These are phyloP conservation scores for Leccinum boreale DNA, from an alignment of 768 basidiomycete genomes.

Conservation along the genomic window DNA sequence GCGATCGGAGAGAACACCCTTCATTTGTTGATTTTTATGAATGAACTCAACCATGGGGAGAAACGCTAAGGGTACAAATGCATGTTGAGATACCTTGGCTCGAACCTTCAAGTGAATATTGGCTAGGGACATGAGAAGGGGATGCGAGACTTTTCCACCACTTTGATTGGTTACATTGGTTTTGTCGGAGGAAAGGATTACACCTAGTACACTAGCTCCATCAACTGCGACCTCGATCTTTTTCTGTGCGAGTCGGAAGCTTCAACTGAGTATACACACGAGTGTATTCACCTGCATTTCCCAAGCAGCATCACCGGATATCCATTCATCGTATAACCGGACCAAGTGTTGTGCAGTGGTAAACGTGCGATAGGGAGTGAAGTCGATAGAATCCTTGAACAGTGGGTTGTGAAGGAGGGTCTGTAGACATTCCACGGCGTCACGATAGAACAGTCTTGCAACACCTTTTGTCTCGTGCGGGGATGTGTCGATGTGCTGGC, in stretches of 20 bases:
- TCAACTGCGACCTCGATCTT: not conserved
- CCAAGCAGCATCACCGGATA: slow-evolving; percentile 27
- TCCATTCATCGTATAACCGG: slow-evolving; percentile 19
- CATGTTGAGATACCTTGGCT: not conserved
- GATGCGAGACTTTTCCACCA: too few relatives aligned
- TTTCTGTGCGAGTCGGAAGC: not conserved
- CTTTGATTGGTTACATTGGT: not conserved
- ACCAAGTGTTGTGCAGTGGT: slow-evolving; percentile 2
- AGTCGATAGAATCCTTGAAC: slow-evolving; percentile 2
- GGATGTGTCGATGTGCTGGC: not conserved
- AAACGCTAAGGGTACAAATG: not conserved
- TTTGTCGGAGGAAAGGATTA: not conserved
- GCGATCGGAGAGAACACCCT: too few relatives aligned
- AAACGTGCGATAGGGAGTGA: slow-evolving; percentile 15
- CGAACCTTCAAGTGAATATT: not conserved
- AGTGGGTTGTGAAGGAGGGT: not conserved
- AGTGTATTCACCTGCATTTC: slow-evolving; percentile 18
- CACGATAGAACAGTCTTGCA: not conserved
- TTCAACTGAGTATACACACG: too few relatives aligned
- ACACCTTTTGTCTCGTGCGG: not conserved
- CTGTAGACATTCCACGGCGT: not conserved
- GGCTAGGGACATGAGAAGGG: not conserved
- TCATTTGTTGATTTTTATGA: too few relatives aligned
- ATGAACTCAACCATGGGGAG: slow-evolving; percentile 6
- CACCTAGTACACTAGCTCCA: not conserved